Conservation (phyloP, 805 yeast species). For the Wickerhamiella dianesei region DNA sequence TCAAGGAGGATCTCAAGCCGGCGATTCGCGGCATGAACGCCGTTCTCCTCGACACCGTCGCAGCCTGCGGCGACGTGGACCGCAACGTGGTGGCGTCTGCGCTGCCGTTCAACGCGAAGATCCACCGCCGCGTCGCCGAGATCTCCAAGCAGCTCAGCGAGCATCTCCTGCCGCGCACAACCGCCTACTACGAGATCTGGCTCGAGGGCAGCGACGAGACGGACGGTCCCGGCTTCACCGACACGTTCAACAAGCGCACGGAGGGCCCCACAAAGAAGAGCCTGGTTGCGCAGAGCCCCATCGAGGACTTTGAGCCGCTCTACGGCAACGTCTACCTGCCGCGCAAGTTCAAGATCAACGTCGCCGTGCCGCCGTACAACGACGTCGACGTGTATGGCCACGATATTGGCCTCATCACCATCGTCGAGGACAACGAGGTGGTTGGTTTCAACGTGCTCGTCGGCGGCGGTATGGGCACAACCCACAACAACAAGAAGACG, state of each 20-base stretch:
- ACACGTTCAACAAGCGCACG: conserved; percentile 48
- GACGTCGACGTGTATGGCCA: conserved; percentile 95
- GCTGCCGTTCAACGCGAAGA: conserved; percentile 69
- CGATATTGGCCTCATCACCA: conserved; percentile 85
- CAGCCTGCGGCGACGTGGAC: conserved; percentile 97
- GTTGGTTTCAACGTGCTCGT: conserved; percentile 81
- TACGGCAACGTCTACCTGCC: conserved; percentile 83
- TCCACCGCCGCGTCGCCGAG: conserved; percentile 61
- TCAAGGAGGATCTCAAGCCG: conserved; percentile 77
- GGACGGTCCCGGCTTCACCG: conserved; percentile 54
- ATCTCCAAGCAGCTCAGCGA: conserved; percentile 59
- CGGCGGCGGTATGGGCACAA: conserved; percentile 99
- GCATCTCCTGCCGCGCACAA: conserved; percentile 74
- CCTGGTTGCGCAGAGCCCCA: conserved; percentile 72
- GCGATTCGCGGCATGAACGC: conserved; percentile 89
- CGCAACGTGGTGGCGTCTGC: conserved; percentile 91
- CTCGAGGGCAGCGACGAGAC: conserved; percentile 67
- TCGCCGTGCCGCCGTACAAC: conserved; percentile 89
- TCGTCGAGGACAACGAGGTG: conserved; percentile 41
- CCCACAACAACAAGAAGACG: conserved; percentile 92
- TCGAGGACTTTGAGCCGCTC: conserved; percentile 70
- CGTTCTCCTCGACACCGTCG: conserved; percentile 81
- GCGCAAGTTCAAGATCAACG: conserved; percentile 88
- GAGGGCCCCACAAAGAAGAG: conserved; percentile 60
- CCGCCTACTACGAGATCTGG: conserved; percentile 97